A percentile compares a stretch with the other conserved stretches of the same genome.
phyloP scores from a whole-genome alignment of 441 rosid species.

The Populus tomentosa region DNA sequence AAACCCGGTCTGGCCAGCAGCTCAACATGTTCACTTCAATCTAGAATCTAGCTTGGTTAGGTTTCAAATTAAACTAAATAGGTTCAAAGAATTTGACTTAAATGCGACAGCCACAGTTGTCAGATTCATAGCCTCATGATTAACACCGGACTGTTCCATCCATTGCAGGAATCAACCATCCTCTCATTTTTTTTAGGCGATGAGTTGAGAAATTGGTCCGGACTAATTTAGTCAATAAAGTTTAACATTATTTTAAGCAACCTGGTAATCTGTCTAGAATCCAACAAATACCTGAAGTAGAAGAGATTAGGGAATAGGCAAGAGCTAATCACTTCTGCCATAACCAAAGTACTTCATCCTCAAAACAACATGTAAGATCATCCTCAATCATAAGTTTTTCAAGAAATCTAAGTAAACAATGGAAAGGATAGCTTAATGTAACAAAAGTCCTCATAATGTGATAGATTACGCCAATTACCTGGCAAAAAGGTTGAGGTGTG shows the following conservation, averaged over 20 bases:
- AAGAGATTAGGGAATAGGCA: neutral
- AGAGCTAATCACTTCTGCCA: neutral
- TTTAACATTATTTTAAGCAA: neutral
- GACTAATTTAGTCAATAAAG: neutral
- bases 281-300: neutral
- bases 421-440: neutral
- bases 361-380: neutral
- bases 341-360: neutral
- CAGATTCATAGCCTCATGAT: neutral
- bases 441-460: neutral
- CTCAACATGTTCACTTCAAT: too few relatives aligned
- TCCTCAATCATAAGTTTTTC: neutral
- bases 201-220: neutral
- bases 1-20: too few relatives aligned
- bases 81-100: neutral
- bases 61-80: too few relatives aligned
- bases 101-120: neutral
- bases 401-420: neutral
- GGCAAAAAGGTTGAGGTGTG: constrained; percentile 39
- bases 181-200: neutral
- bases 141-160: neutral
- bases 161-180: neutral
- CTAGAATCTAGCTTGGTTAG: too few relatives aligned
- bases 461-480: constrained; percentile 25
- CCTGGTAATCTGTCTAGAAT: neutral